Conservation (phyloP, 2,329 filamentous ascomycete genomes). For the Lomentospora prolificans region DNA sequence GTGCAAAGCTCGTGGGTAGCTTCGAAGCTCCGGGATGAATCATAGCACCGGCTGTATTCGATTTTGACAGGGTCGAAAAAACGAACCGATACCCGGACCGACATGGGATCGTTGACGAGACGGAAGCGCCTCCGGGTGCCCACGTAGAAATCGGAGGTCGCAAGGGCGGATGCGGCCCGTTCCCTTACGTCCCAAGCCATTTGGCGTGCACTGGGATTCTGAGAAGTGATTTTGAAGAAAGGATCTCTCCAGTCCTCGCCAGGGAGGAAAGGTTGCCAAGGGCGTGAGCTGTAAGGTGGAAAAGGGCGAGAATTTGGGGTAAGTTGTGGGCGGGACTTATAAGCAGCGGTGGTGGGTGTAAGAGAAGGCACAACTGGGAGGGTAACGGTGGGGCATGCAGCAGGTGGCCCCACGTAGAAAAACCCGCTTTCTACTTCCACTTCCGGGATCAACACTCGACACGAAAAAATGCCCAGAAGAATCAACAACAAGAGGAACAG, state of each 20-base stretch:
- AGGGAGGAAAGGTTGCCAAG: not conserved
- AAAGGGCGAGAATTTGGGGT: not conserved
- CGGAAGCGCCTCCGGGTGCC: slow-evolving; percentile 22
- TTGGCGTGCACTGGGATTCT: not conserved
- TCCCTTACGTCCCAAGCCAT: slow-evolving; percentile 12
- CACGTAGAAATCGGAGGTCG: slow-evolving; percentile 8
- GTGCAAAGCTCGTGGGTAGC: slow-evolving; percentile 37
- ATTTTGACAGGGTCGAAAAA: slow-evolving; percentile 35
- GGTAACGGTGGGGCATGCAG: not conserved
- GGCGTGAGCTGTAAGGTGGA: not conserved
- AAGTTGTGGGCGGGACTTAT: slow-evolving; percentile 1
- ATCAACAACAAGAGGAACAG: not conserved
- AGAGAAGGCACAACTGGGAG: not conserved
- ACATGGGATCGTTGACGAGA: slow-evolving; percentile 20
- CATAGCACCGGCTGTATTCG: slow-evolving; percentile 35
- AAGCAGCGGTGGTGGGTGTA: not conserved
- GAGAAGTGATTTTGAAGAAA: not conserved
- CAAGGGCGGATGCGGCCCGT: slow-evolving; percentile 10
- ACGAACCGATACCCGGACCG: slow-evolving; percentile 33
- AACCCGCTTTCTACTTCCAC: not conserved
- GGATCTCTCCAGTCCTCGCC: not conserved
- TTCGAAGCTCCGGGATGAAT: slow-evolving; percentile 31
- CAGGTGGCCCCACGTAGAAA: not conserved
- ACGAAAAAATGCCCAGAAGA: not conserved
- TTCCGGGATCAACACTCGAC: not conserved